Evolutionary conservation across 2,329 filamentous ascomycete genomes (phyloP).

Genomic region (Hawksworthiomyces lignivorus): DNA sequence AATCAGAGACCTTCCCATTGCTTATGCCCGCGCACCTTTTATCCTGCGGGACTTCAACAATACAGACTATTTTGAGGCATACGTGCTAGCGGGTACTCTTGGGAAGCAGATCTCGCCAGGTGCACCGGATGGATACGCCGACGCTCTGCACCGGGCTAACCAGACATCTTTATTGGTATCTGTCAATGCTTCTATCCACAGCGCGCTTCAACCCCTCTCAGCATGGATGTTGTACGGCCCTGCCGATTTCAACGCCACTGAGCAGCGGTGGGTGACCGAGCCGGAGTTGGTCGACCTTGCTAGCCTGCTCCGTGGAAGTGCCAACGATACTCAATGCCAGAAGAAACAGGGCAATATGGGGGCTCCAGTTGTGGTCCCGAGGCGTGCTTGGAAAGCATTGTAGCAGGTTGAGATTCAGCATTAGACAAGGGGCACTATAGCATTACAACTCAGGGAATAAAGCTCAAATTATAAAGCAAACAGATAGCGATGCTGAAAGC

Average conservation of each 20-base stretch:
- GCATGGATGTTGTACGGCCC: slow-evolving; percentile 35
- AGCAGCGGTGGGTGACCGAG: slow-evolving; percentile 7
- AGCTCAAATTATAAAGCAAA: too few relatives aligned
- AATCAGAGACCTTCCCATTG: slow-evolving; percentile 26
- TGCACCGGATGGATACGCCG: slow-evolving; percentile 19
- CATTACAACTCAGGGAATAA: too few relatives aligned
- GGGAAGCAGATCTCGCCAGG: slow-evolving; percentile 20
- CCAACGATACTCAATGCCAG: slow-evolving; percentile 2
- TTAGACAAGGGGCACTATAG: too few relatives aligned
- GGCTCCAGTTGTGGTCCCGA: too few relatives aligned
- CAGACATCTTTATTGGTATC: slow-evolving; percentile 6
- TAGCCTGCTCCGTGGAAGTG: neutral
- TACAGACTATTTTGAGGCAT: slow-evolving; percentile 23
- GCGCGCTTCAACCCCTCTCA: slow-evolving; percentile 27
- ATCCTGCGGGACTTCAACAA: slow-evolving; percentile 26
- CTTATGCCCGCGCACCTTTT: slow-evolving; percentile 33
- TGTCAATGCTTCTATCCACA: slow-evolving; percentile 11
- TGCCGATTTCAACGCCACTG: slow-evolving; percentile 17
- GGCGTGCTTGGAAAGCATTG: too few relatives aligned
- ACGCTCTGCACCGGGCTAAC: slow-evolving; percentile 25
- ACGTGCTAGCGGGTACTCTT: slow-evolving; percentile 29
- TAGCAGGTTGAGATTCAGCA: too few relatives aligned
- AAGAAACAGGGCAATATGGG: too few relatives aligned
- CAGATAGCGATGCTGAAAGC: too few relatives aligned
- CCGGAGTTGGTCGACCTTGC: slow-evolving; percentile 6